phyloP scores from a whole-genome alignment of 176 grass and related monocot species.

The Secale cereale region DNA sequence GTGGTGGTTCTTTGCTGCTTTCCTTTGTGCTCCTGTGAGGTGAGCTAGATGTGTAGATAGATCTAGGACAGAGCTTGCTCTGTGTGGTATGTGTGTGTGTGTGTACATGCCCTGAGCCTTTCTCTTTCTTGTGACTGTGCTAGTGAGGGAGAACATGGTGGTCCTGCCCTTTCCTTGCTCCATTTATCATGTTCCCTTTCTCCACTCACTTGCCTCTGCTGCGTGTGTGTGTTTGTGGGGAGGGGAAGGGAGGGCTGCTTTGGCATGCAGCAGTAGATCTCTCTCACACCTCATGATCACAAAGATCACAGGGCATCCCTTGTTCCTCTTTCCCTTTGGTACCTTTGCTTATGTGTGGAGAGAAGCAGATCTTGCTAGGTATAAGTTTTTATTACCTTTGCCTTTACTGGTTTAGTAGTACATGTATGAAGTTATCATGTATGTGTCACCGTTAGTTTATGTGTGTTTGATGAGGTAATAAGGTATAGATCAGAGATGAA shows the following conservation, averaged over 20 bases:
- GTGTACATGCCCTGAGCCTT: conserved; percentile 39
- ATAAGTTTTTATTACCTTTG: neutral
- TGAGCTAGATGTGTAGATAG: conserved; percentile 62
- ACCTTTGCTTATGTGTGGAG: conserved; percentile 42
- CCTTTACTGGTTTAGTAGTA: neutral
- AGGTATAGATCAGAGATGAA: neutral
- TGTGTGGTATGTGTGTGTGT: conserved; percentile 39
- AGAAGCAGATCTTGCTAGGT: conserved; percentile 53
- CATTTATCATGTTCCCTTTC: conserved; percentile 54
- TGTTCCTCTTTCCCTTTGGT: conserved; percentile 30
- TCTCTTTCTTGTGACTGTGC: conserved; percentile 7
- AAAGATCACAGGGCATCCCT: conserved; percentile 43
- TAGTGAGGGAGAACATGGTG: conserved; percentile 33
- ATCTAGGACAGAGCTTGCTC: conserved; percentile 68
- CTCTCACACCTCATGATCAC: conserved; percentile 46
- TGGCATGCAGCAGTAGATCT: conserved; percentile 47
- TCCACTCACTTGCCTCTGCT: conserved; percentile 11
- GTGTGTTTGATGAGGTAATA: conserved; percentile 21
- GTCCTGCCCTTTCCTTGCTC: conserved; percentile 50
- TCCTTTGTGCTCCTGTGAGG: conserved; percentile 47
- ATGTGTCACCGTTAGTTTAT: conserved; percentile 15
- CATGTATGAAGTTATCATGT: conserved; percentile 9
- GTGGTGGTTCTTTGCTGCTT: conserved; percentile 37
- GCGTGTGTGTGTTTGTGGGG: conserved; percentile 14
- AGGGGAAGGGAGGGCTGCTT: neutral